phyloP scores from a whole-genome alignment of 805 yeast genomes.

The Vanderwaltozyma yarrowii region DNA sequence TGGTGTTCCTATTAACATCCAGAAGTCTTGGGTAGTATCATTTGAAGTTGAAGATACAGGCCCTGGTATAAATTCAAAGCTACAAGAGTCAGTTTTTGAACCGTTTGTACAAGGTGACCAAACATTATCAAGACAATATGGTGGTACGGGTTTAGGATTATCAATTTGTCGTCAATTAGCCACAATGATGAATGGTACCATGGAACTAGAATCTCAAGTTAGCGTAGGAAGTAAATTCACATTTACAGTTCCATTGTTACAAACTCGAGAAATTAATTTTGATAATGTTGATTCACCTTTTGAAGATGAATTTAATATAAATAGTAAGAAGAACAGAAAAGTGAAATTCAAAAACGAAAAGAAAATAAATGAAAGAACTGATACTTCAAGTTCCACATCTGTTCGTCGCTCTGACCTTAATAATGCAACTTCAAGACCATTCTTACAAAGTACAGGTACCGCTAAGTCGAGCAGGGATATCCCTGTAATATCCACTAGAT shows the following conservation, averaged over 20 bases:
- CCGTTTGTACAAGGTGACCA: constrained; percentile 98
- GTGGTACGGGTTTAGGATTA: constrained; percentile 93
- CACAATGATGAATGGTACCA: constrained; percentile 79
- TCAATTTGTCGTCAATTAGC: constrained; percentile 87
- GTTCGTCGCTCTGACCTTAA: too few species aligned
- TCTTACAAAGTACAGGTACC: constrained; percentile 32
- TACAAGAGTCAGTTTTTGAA: constrained; percentile 81
- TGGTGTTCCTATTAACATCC: constrained; percentile 16
- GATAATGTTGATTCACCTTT: constrained; percentile 30
- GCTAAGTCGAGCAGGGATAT: constrained; percentile 24
- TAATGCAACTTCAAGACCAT: constrained; percentile 17
- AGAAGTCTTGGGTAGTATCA: constrained; percentile 31
- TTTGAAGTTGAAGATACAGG: constrained; percentile 84
- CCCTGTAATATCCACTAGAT: constrained; percentile 2
- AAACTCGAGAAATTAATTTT: constrained; percentile 30
- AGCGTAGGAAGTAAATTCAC: constrained; percentile 82
- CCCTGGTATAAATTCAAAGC: constrained; percentile 78
- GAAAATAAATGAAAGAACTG: background rate
- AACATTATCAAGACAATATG: constrained; percentile 79
- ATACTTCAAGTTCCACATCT: background rate
- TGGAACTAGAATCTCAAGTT: constrained; percentile 59
- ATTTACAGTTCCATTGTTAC: constrained; percentile 67
- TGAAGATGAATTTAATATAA: constrained; percentile 59
- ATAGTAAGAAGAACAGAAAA: constrained; percentile 40
- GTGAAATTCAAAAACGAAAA: constrained; percentile 27